Evolutionary conservation across 306 rosid genomes (phyloP).

Genomic region (Lotus japonicus): DNA sequence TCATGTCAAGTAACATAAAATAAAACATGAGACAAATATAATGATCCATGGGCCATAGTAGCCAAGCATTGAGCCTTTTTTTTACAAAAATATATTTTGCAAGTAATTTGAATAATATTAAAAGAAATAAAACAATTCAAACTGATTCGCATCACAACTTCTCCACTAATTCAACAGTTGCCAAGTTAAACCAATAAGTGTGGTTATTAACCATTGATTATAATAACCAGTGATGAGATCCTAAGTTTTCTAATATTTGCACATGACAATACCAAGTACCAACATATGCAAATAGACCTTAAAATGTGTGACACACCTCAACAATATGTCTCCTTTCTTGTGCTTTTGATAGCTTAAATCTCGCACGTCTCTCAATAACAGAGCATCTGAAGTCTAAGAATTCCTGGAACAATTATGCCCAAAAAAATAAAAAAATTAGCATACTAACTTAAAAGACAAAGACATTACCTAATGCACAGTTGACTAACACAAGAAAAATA

Average conservation of each 20-base stretch:
- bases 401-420: slow-evolving; percentile 42
- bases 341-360: slow-evolving; percentile 79
- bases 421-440: neutral
- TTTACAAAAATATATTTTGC: neutral
- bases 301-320: slow-evolving; percentile 44
- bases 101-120: neutral
- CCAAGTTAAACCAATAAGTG: neutral
- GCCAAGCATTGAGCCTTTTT: neutral
- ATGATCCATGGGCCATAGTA: neutral
- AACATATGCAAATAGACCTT: neutral
- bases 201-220: neutral
- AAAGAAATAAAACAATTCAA: too few species aligned
- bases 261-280: neutral
- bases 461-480: neutral
- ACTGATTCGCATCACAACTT: too few species aligned
- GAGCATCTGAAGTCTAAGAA: slow-evolving; percentile 90
- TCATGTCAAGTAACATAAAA: neutral
- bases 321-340: slow-evolving; percentile 78
- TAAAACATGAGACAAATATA: neutral
- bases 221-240: neutral
- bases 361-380: slow-evolving; percentile 86
- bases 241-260: neutral
- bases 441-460: neutral
- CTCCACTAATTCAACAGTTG: neutral
- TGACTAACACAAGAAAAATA: neutral